These are phyloP conservation scores for Cercospora zeae-maydis DNA, from an alignment of 2,329 filamentous ascomycete genomes.

Conservation along the genomic window DNA sequence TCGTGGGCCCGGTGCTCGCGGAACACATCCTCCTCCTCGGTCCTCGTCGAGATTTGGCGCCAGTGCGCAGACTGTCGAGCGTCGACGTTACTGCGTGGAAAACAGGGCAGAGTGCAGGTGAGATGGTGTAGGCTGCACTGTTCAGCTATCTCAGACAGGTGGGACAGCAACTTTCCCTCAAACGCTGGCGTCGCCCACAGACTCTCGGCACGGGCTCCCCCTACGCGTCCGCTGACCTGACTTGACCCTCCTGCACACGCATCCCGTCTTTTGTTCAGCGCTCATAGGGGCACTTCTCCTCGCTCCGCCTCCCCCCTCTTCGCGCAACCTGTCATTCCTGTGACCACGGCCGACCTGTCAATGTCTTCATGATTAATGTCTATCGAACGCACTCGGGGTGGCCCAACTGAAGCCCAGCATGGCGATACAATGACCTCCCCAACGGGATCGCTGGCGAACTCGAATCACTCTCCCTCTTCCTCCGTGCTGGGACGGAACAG, in stretches of 20 bases:
- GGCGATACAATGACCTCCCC: conserved; percentile 10
- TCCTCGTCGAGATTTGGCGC: background rate
- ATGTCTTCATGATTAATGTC: conserved; percentile 19
- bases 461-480: conserved; percentile 16
- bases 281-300: background rate
- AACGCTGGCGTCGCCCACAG: background rate
- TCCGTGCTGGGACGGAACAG: conserved; percentile 18
- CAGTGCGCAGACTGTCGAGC: background rate
- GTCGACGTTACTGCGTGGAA: background rate
- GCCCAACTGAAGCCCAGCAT: conserved; percentile 18
- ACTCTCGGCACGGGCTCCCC: conserved; percentile 1
- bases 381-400: conserved; percentile 6
- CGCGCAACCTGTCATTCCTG: background rate
- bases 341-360: background rate
- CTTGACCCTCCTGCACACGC: background rate
- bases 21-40: background rate
- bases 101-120: background rate
- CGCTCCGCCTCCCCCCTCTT: background rate
- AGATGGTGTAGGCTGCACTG: background rate
- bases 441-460: conserved; percentile 21
- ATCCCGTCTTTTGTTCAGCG: background rate
- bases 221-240: background rate
- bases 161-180: conserved; percentile 1
- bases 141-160: background rate
- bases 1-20: background rate